phyloP scores from a whole-genome alignment of 75 land plant species.

The Picea glauca region DNA sequence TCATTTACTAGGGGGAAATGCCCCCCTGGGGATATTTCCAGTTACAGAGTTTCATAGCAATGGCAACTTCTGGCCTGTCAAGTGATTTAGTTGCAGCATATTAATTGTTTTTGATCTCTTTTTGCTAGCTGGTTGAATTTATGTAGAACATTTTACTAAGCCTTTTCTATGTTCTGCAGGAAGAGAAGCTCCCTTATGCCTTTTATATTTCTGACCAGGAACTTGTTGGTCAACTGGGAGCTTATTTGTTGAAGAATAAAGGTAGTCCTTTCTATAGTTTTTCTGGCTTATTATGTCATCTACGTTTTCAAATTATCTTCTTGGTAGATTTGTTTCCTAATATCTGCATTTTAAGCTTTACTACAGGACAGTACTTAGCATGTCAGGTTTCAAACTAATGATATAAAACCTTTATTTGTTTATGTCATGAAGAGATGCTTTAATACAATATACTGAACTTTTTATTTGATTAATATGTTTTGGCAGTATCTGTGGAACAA shows the following conservation, averaged over 20 bases:
- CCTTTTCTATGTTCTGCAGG: slow-evolving; percentile 39
- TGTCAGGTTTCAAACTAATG: neutral
- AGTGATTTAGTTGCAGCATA: neutral
- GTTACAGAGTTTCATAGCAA: neutral
- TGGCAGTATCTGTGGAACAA: slow-evolving; percentile 89
- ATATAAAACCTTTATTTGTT: slow-evolving; percentile 2
- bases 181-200: slow-evolving; percentile 92
- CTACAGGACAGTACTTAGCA: neutral
- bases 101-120: neutral
- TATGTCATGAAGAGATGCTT: neutral
- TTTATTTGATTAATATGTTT: neutral
- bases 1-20: neutral
- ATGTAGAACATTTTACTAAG: neutral
- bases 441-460: slow-evolving; percentile 1
- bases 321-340: neutral
- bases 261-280: slow-evolving; percentile 27
- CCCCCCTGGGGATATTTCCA: neutral
- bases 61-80: neutral
- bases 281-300: neutral
- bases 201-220: slow-evolving; percentile 93
- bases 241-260: slow-evolving; percentile 79
- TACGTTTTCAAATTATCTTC: neutral
- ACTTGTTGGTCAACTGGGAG: slow-evolving; percentile 68
- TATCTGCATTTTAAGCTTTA: neutral
- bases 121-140: neutral